phyloP scores from a whole-genome alignment of 169 alveolate species.

The Eimeria necatrix region DNA sequence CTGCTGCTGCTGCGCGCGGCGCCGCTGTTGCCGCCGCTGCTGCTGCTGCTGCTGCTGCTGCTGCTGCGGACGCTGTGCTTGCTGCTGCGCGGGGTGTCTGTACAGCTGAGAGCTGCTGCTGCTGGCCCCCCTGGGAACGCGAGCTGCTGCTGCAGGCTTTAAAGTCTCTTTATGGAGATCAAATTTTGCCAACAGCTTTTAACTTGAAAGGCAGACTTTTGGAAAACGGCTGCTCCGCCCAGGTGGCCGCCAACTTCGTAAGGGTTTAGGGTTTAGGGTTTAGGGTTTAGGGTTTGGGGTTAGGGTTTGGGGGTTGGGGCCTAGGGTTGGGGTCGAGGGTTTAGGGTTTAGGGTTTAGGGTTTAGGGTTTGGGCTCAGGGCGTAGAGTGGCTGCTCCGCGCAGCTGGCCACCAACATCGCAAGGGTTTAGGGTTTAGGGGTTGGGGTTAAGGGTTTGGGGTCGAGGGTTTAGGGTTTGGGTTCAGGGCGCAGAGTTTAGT shows the following conservation, averaged over 20 bases:
- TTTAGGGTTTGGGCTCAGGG: too few species aligned
- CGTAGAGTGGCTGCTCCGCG: too few species aligned
- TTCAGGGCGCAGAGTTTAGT: too few species aligned
- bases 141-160: not conserved
- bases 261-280: not conserved
- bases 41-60: not conserved
- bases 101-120: not conserved
- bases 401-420: too few species aligned
- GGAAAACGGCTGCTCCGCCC: conserved; percentile 36
- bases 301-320: too few species aligned
- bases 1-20: not conserved
- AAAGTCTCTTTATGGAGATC: conserved; percentile 59
- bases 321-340: too few species aligned
- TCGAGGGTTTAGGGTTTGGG: too few species aligned
- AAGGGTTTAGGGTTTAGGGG: too few species aligned
- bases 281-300: too few species aligned
- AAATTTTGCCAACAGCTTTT: conserved; percentile 36
- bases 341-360: too few species aligned
- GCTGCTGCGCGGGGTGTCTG: not conserved
- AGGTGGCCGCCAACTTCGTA: conserved; percentile 30
- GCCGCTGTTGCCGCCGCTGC: not conserved
- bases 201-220: conserved; percentile 62
- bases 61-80: not conserved
- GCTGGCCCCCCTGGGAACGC: not conserved
- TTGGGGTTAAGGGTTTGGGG: too few species aligned